phyloP scores from a whole-genome alignment of 257 asterid species.

The Lycium ferocissimum region DNA sequence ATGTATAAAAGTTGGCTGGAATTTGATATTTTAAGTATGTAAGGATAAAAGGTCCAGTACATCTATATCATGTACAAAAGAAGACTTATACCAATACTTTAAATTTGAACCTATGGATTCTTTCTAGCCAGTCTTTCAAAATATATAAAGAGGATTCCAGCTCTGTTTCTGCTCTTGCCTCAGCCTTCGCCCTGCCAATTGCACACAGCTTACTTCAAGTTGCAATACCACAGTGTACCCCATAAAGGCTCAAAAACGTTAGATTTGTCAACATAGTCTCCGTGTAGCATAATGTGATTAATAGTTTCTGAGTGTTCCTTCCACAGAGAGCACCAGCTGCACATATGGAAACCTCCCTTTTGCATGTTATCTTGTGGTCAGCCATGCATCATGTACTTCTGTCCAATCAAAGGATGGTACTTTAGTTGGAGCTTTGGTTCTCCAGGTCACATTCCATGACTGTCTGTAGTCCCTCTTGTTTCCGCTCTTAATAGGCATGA shows the following conservation, averaged over 20 bases:
- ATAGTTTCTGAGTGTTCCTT: background rate
- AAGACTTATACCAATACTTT: background rate
- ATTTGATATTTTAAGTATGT: background rate
- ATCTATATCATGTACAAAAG: background rate
- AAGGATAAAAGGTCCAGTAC: background rate
- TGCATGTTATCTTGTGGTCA: background rate
- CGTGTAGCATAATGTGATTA: background rate
- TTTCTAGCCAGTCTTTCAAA: background rate
- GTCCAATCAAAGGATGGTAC: background rate
- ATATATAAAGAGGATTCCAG: background rate
- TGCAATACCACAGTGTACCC: background rate
- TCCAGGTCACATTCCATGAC: background rate
- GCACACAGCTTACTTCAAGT: background rate
- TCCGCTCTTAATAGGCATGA: background rate
- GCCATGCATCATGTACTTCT: background rate
- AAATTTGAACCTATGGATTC: background rate
- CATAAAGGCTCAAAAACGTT: background rate
- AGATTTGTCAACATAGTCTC: background rate
- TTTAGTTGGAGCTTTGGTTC: conserved; percentile 1
- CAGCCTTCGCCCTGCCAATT: background rate
- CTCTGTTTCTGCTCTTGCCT: background rate
- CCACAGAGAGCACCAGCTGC: background rate
- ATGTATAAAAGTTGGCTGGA: background rate
- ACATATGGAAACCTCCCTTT: background rate
- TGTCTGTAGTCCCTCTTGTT: background rate